These are phyloP conservation scores for Ascocoryne sarcoides DNA, from an alignment of 2,329 filamentous ascomycete genomes.

Conservation along the genomic window DNA sequence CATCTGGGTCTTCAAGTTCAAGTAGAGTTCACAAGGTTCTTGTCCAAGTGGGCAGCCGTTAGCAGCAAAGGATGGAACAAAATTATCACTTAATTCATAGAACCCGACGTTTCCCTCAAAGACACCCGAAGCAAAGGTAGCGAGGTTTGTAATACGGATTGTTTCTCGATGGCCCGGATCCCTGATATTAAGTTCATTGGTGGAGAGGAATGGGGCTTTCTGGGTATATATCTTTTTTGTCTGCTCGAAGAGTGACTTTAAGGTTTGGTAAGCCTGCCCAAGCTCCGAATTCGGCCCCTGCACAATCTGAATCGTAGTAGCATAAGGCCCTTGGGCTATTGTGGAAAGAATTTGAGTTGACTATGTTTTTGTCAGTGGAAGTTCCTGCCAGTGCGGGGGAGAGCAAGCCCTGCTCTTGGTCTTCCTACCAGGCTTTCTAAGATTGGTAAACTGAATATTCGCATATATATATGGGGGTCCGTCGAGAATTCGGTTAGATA, in stretches of 20 bases:
- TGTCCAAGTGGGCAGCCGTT: conserved; percentile 48
- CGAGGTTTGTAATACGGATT: conserved; percentile 55
- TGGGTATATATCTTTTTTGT: conserved; percentile 53
- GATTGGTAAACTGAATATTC: conserved; percentile 51
- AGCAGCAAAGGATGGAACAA: conserved; percentile 55
- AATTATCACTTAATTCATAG: conserved; percentile 52
- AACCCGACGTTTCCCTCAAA: conserved; percentile 58
- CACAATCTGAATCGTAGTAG: conserved; percentile 48
- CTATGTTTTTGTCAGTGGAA: conserved; percentile 28
- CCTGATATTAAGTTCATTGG: conserved; percentile 41
- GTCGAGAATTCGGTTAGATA: conserved; percentile 10
- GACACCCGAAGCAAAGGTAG: conserved; percentile 54
- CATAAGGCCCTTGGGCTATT: conserved; percentile 46
- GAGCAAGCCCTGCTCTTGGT: neutral
- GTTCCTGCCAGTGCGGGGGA: too few species aligned
- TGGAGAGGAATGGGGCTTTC: conserved; percentile 40
- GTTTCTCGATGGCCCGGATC: conserved; percentile 46
- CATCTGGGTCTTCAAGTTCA: conserved; percentile 59
- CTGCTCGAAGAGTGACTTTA: conserved; percentile 54
- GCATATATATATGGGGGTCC: conserved; percentile 32
- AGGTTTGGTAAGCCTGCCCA: conserved; percentile 51
- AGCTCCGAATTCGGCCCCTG: conserved; percentile 44
- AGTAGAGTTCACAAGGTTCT: conserved; percentile 49
- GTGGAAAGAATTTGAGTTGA: conserved; percentile 50
- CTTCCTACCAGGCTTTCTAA: conserved; percentile 49